A percentile compares a stretch with the other conserved stretches of the same genome.
Evolutionary conservation across 1,284 basidiomycete species (phyloP).

Genomic region (Grifola frondosa): DNA sequence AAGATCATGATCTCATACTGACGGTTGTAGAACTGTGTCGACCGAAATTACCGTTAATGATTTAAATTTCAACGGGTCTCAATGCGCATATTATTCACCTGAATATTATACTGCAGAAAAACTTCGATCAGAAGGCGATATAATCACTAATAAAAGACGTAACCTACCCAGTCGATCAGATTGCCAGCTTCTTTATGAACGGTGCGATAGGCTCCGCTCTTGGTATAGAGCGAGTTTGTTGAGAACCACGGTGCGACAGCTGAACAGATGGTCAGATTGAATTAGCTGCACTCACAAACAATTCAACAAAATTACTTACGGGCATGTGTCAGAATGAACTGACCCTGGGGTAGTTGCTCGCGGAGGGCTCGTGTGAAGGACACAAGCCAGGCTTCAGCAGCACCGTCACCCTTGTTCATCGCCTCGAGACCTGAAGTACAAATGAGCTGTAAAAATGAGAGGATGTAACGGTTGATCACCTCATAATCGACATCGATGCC

Average conservation of each 20-base stretch:
- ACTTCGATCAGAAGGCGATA: not conserved
- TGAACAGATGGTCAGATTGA: slow-evolving; percentile 1
- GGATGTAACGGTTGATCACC: slow-evolving; percentile 22
- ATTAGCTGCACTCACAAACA: not conserved
- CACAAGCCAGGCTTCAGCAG: slow-evolving; percentile 41
- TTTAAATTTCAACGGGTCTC: too few species aligned
- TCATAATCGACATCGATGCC: slow-evolving; percentile 62
- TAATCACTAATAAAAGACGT: not conserved
- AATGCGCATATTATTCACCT: too few species aligned
- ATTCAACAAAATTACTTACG: slow-evolving; percentile 22
- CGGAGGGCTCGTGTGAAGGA: slow-evolving; percentile 40
- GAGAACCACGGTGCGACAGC: slow-evolving; percentile 58
- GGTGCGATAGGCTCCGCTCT: slow-evolving; percentile 55
- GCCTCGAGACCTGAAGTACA: slow-evolving; percentile 45
- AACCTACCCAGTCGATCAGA: slow-evolving; percentile 36
- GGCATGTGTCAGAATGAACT: slow-evolving; percentile 36
- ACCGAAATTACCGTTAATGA: too few species aligned
- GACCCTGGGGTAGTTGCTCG: slow-evolving; percentile 30
- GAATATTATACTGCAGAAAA: slow-evolving; percentile 42
- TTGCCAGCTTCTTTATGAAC: slow-evolving; percentile 53
- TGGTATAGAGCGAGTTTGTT: slow-evolving; percentile 42
- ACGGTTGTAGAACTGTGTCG: slow-evolving; percentile 62
- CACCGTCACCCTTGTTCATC: slow-evolving; percentile 37
- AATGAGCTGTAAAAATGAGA: too few species aligned
- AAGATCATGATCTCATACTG: slow-evolving; percentile 17